A percentile compares a stretch with the other conserved stretches of the same genome.
phyloP scores from a whole-genome alignment of 75 land plant genomes.

The Picea sitchensis region DNA sequence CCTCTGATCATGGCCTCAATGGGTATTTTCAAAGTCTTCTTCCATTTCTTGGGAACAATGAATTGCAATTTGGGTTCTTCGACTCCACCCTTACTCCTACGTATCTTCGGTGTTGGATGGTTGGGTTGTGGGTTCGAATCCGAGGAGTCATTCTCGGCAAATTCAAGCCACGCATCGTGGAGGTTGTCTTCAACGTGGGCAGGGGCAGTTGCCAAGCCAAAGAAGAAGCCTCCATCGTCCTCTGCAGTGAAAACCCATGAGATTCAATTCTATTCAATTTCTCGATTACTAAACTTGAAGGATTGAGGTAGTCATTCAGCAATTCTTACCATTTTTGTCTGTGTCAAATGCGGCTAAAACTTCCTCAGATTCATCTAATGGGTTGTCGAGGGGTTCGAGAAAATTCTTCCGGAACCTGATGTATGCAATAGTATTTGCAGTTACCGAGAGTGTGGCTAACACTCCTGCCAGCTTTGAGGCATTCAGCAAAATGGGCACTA shows the following conservation, averaged over 20 bases:
- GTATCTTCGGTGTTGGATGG: constrained; percentile 26
- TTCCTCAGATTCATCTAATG: constrained; percentile 70
- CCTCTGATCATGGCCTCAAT: constrained; percentile 94
- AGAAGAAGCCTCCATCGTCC: constrained; percentile 82
- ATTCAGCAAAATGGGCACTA: neutral
- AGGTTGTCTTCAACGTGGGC: constrained; percentile 97
- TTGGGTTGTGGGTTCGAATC: constrained; percentile 17
- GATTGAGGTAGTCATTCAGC: neutral
- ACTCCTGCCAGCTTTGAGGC: constrained; percentile 82
- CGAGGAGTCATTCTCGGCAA: constrained; percentile 56
- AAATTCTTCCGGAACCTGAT: constrained; percentile 54
- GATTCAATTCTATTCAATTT: neutral
- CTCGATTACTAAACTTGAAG: neutral
- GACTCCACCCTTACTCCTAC: neutral
- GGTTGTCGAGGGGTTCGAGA: constrained; percentile 57
- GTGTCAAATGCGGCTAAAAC: constrained; percentile 68
- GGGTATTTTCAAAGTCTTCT: constrained; percentile 56
- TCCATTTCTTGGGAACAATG: constrained; percentile 28
- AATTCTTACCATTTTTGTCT: constrained; percentile 24
- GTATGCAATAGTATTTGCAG: constrained; percentile 74
- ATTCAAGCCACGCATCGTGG: constrained; percentile 95
- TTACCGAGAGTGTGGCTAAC: constrained; percentile 60
- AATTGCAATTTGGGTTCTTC: constrained; percentile 21
- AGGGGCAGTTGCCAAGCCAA: constrained; percentile 97
- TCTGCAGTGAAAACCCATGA: constrained; percentile 16